Percentiles rank a stretch among this genome's conserved stretches.
These are phyloP conservation scores for Chytriomyces confervae DNA, from an alignment of 192 early-diverging fungal genomes.

Conservation along the genomic window DNA sequence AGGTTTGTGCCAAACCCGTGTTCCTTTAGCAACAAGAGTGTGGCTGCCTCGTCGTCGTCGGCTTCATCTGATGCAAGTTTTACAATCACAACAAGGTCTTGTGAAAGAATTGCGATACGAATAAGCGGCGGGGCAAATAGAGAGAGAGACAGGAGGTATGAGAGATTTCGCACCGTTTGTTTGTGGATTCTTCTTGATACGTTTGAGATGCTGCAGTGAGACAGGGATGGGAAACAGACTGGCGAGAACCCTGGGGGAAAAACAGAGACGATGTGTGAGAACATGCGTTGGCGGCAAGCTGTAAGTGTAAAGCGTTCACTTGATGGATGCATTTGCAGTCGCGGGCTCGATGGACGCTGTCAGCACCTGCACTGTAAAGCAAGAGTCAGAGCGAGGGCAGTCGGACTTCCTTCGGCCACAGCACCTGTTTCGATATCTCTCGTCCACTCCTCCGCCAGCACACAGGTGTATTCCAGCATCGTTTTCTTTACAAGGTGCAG, in stretches of 20 bases:
- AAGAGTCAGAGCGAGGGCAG: not conserved
- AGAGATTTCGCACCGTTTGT: not conserved
- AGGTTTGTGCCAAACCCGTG: not conserved
- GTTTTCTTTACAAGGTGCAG: not conserved
- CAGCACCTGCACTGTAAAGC: not conserved
- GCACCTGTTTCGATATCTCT: conserved; percentile 25
- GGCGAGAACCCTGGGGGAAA: conserved; percentile 15
- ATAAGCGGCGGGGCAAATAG: not conserved
- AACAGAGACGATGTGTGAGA: not conserved
- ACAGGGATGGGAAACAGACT: conserved; percentile 16
- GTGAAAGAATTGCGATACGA: not conserved
- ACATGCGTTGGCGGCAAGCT: too few relatives aligned
- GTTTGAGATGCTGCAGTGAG: conserved; percentile 23
- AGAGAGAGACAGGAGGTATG: not conserved
- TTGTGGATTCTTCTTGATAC: conserved; percentile 2
- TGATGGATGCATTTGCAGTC: conserved; percentile 14
- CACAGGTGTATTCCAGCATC: conserved; percentile 8
- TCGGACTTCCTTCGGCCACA: not conserved
- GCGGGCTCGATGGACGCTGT: not conserved
- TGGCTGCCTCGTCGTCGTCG: not conserved
- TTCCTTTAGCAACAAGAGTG: not conserved
- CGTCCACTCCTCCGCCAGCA: conserved; percentile 19
- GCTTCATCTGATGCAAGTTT: not conserved
- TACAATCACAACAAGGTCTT: conserved; percentile 12
- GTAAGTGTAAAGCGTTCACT: not conserved